Base-by-base conservation (phyloP, 164 flowering plant species). In the Chimonanthus praecox region DNA sequence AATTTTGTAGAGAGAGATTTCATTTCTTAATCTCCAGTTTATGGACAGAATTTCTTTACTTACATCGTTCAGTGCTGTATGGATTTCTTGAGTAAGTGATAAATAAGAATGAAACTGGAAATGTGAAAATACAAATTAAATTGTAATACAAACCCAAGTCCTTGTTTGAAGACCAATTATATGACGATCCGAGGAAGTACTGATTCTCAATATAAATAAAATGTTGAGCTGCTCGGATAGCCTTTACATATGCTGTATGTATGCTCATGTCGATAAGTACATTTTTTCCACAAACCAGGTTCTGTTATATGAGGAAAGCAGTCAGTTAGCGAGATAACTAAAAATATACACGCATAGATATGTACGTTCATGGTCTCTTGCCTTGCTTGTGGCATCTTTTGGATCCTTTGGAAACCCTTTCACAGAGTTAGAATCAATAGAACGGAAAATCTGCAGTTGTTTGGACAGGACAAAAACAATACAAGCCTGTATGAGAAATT, bases 241-340 rank as follows among this genome's bases (percentile, higher is more conserved):
- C 98, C 80, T 90, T 87, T 50, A 92, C 94, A 80, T 92, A 94
- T 64, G 98, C 97, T 49, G 97, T 85, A 74, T 94, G 98, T 72
- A 94, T 94, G 88, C 98, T 92, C 98, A 92, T 92, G 84, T 94
- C 99, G 73, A 94, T 94, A 75, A 92, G 81, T 50, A 90, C 89
- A 78, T 94, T 94, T 79, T 94, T 94, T 64, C 98, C 97, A 73
- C 98, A 90, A 2, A 91, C 90, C 77, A 94, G 76, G 77, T 93
- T 95, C 99, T 93, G 94, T 77, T 50, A 61, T 67, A 81, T 21
- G 46, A 48, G 51, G 74, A 13, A 47, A 79, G 7, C 44, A 43
- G 49, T 63, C 63, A 15, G 60, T 54, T 3, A 54, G 11, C 16
- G 60, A 11, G 16, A 54, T 11, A 13, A 8, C 60, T 46, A 60